A percentile compares a stretch with the other conserved stretches of the same genome.
These are phyloP conservation scores for Schwanniomyces vanrijiae DNA, from an alignment of 805 yeast species.

Conservation along the genomic window DNA sequence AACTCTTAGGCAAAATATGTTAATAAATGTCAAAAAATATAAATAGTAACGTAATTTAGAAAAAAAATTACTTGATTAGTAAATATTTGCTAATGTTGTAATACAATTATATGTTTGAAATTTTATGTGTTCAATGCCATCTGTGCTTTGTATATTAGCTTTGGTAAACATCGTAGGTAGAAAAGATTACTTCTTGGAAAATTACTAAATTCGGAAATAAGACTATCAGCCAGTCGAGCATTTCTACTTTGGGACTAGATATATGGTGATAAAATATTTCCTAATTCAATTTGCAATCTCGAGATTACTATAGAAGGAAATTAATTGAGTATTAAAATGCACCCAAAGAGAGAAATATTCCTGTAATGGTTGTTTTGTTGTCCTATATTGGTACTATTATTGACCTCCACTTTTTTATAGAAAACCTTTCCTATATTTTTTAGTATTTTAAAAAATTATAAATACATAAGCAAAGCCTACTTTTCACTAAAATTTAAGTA, in stretches of 20 bases:
- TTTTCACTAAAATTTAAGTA: not conserved
- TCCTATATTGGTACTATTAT: not conserved
- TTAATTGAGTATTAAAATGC: not conserved
- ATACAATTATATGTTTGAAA: too few relatives aligned
- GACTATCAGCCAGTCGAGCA: not conserved
- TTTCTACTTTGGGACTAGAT: not conserved
- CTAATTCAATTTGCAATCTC: not conserved
- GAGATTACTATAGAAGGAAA: constrained; percentile 1
- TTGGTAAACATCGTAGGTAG: not conserved
- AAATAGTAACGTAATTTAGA: too few relatives aligned
- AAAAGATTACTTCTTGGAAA: not conserved
- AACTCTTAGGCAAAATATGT: too few relatives aligned
- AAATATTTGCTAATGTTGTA: not conserved
- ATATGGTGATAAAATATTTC: not conserved
- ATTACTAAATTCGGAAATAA: not conserved
- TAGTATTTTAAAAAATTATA: not conserved
- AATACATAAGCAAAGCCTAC: not conserved
- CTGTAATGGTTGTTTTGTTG: not conserved
- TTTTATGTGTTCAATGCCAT: too few relatives aligned
- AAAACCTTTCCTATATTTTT: not conserved
- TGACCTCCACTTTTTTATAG: not conserved
- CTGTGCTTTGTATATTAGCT: too few relatives aligned
- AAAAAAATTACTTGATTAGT: too few relatives aligned
- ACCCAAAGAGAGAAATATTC: not conserved
- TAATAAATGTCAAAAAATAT: too few relatives aligned